Evolutionary conservation across 1,284 basidiomycete species (phyloP), one percentile per base, ranked within the genome.

Genomic region (Phlebopus sp.): DNA sequence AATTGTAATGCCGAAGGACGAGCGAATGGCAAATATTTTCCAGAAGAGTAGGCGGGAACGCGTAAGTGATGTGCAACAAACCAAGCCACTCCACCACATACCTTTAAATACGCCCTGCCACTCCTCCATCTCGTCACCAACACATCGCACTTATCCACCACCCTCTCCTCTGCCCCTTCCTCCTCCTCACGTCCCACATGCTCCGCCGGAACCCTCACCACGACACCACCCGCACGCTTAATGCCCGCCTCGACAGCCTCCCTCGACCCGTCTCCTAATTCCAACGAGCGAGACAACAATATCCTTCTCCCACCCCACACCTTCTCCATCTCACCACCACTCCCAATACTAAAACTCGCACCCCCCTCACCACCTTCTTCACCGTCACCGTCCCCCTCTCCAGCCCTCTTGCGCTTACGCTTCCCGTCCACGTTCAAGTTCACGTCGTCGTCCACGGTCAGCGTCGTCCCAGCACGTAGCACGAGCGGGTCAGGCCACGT

Each of bases 401-500:
- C 43, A 2, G 31, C 31, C 10, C 18, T 42, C 23, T 52, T 64
- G 42, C 48, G 43, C 44, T 15, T 64, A 14, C 52, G 54, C 29
- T 30, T 58, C 17, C 45, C 55, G 14, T 59, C 50, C 35, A 55
- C 49, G 31, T 52, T 51, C 14, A 37, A 30, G 13, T 50, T 53
- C n/a, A 46, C 35, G 30, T 54, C 55, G 14, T 59, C 53, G 11
- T 58, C 57, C 2, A 51, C 44, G 23, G 49, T 18, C 30, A 66
- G 45, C 35, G 44, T 47, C 15, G 49, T 7, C 37, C 58, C 55
- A 0, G 62, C 56, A 10, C 66, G 69, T 19, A 86, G 62, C 13
- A 84, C 59, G 6, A 62, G 62, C 0, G 84, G 83, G 14, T 86
- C 75, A 0, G 90, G 89, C 80, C 90, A 94, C 50, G 82, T 74